These are phyloP conservation scores for Metschnikowia similis DNA, from an alignment of 805 yeast genomes.

Conservation along the genomic window DNA sequence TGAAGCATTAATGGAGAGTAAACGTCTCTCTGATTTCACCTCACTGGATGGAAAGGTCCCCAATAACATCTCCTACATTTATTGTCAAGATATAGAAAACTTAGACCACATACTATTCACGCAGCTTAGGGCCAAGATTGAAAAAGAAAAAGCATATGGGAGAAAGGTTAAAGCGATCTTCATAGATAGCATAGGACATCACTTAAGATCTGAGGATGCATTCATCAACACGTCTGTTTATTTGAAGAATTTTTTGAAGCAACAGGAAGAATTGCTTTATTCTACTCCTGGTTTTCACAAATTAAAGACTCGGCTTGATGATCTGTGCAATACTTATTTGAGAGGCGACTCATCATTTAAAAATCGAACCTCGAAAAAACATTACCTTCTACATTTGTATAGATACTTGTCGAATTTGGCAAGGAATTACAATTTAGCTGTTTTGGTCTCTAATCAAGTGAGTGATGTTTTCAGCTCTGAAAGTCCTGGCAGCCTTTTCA, in stretches of 20 bases:
- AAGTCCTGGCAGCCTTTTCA: slow-evolving; percentile 21
- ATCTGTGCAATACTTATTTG: slow-evolving; percentile 20
- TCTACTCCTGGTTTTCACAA: slow-evolving; percentile 5
- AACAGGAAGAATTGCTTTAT: slow-evolving; percentile 13
- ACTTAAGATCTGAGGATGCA: slow-evolving; percentile 55
- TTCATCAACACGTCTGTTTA: slow-evolving; percentile 20
- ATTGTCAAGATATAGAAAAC: slow-evolving; percentile 63
- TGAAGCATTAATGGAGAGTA: slow-evolving; percentile 68
- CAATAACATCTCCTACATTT: slow-evolving; percentile 46
- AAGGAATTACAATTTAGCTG: slow-evolving; percentile 44
- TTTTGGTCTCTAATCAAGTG: slow-evolving; percentile 77
- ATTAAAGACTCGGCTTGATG: slow-evolving; percentile 24
- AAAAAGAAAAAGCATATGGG: slow-evolving; percentile 19
- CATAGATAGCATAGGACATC: slow-evolving; percentile 83
- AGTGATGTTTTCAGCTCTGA: slow-evolving; percentile 44
- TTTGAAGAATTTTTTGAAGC: slow-evolving; percentile 7
- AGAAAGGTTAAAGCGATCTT: slow-evolving; percentile 50
- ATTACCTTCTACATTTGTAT: slow-evolving; percentile 42
- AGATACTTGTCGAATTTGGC: slow-evolving; percentile 50
- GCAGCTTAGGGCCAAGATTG: slow-evolving; percentile 56
- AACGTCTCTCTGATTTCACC: slow-evolving; percentile 40
- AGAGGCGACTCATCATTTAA: slow-evolving; percentile 10
- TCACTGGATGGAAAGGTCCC: slow-evolving; percentile 15
- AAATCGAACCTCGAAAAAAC: slow-evolving; percentile 37
- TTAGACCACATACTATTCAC: slow-evolving; percentile 70